Evolutionary conservation across 2,329 filamentous ascomycete genomes (phyloP).

Genomic region (Ceratocystis destructans): DNA sequence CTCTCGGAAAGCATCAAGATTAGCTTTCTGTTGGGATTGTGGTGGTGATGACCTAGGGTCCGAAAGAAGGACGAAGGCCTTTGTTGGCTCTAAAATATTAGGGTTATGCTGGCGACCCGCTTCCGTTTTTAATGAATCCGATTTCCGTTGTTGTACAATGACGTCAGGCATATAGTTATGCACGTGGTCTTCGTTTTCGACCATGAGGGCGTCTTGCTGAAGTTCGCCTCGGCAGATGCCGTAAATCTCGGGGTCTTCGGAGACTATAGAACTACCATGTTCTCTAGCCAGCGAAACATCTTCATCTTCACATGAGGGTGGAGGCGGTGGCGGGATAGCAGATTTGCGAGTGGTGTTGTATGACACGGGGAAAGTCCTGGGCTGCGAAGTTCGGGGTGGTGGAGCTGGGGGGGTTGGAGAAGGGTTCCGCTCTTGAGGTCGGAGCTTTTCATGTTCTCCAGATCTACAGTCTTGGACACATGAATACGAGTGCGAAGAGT

Average conservation of each 20-base stretch:
- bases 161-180: constrained; percentile 15
- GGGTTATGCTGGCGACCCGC: constrained; percentile 4
- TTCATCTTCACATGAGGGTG: constrained; percentile 18
- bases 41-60: constrained; percentile 12
- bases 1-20: constrained; percentile 2
- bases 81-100: background rate
- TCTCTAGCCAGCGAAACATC: constrained; percentile 15
- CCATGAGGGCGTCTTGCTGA: constrained; percentile 14
- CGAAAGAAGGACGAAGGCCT: constrained; percentile 16
- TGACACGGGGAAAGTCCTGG: constrained; percentile 17
- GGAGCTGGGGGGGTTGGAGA: constrained; percentile 4
- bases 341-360: constrained; percentile 18
- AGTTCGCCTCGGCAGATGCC: constrained; percentile 14
- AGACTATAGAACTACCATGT: background rate
- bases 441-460: background rate
- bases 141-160: constrained; percentile 4
- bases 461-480: background rate
- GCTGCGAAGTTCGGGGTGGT: constrained; percentile 2
- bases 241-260: constrained; percentile 11
- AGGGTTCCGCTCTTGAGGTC: background rate
- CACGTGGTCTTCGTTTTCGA: constrained; percentile 15
- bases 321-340: constrained; percentile 15
- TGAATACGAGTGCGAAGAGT: background rate
- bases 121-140: background rate
- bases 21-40: constrained; percentile 4